Evolutionary conservation across 2,329 filamentous ascomycete genomes (phyloP), one percentile per base, ranked within the genome.

Genomic region (Neonectria sp.): DNA sequence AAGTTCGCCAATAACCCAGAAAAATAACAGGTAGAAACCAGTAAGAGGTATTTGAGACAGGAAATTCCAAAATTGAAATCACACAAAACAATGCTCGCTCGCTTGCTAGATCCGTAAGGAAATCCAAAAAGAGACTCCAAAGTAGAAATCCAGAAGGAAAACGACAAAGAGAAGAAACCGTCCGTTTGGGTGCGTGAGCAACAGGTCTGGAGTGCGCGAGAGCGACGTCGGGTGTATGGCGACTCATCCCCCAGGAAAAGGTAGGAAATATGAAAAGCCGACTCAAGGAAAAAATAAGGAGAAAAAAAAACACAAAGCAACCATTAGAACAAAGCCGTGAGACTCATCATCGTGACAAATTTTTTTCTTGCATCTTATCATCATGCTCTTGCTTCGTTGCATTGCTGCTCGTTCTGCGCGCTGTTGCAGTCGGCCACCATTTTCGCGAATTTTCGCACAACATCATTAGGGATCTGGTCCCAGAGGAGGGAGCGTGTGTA

Each of bases 401-500:
- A 80, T 79, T 81, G 80, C 75, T 82, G 81, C 73, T 82, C 81
- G 71, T 79, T 78, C 75, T 82, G 80, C 65, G 81, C 79, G 72
- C 82, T 84, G 81, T 87, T 91, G 82, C 88, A 92, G 77, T 96
- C 93, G 71, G 92, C 90, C 75, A 97, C 93, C 89, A 97, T 95
- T 82, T 94, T 93, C 76, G 93, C 93, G 85, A 98, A 98, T 79
- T 95, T 94, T 74, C 91, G 90, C 60, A 99, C 94, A 55, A 98
- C 95, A 71, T 98, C 95, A 74, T 90, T 89, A 15, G 96, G 95
- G 75, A 98, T 95, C 81, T 95, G 93, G 77, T 98, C 95, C 94
- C 94, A 97, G 65, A 98, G 90, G 68, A 98, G 87, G 69, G 94
- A 97, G 65, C 95, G 90, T 37, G 95, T 97, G 83, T 97, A 97